Base-by-base conservation (phyloP, 257 asterid genomes). In the Solanum sitiens region DNA sequence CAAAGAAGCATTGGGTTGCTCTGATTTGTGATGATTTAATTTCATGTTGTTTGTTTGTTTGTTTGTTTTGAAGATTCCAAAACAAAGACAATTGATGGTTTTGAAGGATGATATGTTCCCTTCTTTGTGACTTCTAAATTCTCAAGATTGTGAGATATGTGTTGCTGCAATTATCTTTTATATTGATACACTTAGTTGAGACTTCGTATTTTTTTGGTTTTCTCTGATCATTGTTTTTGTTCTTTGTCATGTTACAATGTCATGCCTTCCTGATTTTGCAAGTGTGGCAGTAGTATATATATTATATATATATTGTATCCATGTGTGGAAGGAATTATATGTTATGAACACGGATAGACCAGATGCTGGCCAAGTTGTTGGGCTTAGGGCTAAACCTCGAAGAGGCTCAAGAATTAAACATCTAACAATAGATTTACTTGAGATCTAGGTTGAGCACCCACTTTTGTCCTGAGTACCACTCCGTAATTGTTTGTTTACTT, bases 1-100 rank as follows among this genome's bases (percentile, higher is more conserved):
- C 25, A 95, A 91, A 73, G 83, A n/a, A 2, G 92, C 92, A 2
- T 88, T 93, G 42, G 65, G 86, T 84, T 88, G 79, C 77, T 53
- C 91, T 27, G 91, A 90, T 8, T 56, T 87, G 42, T 32, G 77
- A 65, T 44, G 84, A 65, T 79, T 44, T 44, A 25, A 25, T n/a
- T 76, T 25, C 67, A 79, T 45, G 42, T 15, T 15, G 16, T 45
- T 77, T 53, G 63, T 27, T 27, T 27, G 30, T 50, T 50, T 50
- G 16, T 67, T 42, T 61, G 45, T 85, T 68, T 68, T 30, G 30
- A 30, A 85, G 32, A 68, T 85, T 25, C n/a, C 30, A 80, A 45
- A 10, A 77, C 68, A 16, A 5, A 27, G 68, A 27, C 3, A 45
- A 27, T 27, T 16, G 11, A 25, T 25, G 14, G 7, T 80, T 75